Conservation (phyloP, 106 monocot species). For the Dendrobium chrysotoxum region DNA sequence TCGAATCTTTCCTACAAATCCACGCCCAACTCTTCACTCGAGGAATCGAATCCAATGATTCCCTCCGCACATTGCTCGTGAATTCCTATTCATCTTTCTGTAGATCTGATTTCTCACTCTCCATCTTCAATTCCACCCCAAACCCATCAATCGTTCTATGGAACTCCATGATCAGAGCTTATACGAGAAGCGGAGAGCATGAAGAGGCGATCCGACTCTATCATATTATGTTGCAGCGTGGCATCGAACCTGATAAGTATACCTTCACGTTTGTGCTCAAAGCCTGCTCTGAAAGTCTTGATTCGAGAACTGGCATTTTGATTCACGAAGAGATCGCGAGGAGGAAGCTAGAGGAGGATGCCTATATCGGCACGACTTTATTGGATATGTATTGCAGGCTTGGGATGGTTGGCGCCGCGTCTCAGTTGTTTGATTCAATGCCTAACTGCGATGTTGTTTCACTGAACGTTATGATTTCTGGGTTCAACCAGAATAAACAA, state of each 20-base stretch:
- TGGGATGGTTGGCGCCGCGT: slow-evolving; percentile 30
- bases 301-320: slow-evolving; percentile 12
- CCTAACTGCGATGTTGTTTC: slow-evolving; percentile 36
- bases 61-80: slow-evolving; percentile 18
- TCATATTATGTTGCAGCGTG: slow-evolving; percentile 11
- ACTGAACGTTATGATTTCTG: slow-evolving; percentile 70
- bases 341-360: slow-evolving; percentile 35
- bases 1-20: slow-evolving; percentile 18
- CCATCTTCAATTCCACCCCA: slow-evolving; percentile 28
- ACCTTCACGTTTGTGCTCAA: slow-evolving; percentile 59
- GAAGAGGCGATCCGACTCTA: slow-evolving; percentile 22
- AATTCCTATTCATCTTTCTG: slow-evolving; percentile 37
- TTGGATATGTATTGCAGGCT: slow-evolving; percentile 57
- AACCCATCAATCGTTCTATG: slow-evolving; percentile 15
- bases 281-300: slow-evolving; percentile 43
- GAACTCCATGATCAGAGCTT: slow-evolving; percentile 44
- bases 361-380: slow-evolving; percentile 47
- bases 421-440: slow-evolving; percentile 57
- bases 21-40: slow-evolving; percentile 29
- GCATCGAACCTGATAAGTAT: slow-evolving; percentile 43
- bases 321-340: slow-evolving; percentile 27
- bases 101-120: slow-evolving; percentile 16
- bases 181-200: slow-evolving; percentile 16
- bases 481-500: slow-evolving; percentile 23
- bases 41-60: slow-evolving; percentile 5